Base-by-base conservation (phyloP, 2,329 filamentous ascomycete species). In the Trichoderma simmonsii region DNA sequence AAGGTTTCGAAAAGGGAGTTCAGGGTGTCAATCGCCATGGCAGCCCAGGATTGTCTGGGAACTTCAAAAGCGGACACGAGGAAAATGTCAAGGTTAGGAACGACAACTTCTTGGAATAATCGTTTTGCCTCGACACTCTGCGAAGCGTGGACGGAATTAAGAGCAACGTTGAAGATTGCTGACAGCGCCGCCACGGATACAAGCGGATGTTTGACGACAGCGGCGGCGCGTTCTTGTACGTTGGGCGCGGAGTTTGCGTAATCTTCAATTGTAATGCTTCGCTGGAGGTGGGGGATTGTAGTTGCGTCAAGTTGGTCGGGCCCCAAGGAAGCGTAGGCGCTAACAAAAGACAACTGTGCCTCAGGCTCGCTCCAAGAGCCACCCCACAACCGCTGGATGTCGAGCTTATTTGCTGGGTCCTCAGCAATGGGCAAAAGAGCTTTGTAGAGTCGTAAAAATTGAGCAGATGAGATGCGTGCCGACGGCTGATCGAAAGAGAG, bases 321-420 rank as follows among this genome's bases (percentile, higher is more conserved):
- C 14, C 88, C 89, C 71, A 95, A 87, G 4, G 92, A 93, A 26
- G 95, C 87, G 79, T 95, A 98, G 21, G 94, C 94, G 74, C 92
- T 92, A 69, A 98, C 89, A 79, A 98, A 98, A n/a, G 95, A 97
- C 43, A 99, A 85, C 75, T 98, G 95, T 0, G 96, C 93, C 74
- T 97, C 91, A 15, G 92, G 89, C 75, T 97, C 89, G 74, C 91
- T 90, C 95, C 97, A 99, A 73, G 89, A 85, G 77, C 95, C 95
- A 72, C 95, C 95, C 95, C 96, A 98, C 26, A 99, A 85, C 51
- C 87, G 88, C 80, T 98, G 94, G 59, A 99, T 92, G 79, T 98
- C 93, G 76, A 98, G 90, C 24, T 77, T 77, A 15, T 75, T 76
- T 28, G 77, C 79, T 3, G 81, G 73, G n/a, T 87, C 85, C 68